A percentile compares a stretch with the other conserved stretches of the same genome.
These are phyloP conservation scores for Stramenopiles sp. DNA, from an alignment of 352 stramenopile genomes.

Conservation along the genomic window DNA sequence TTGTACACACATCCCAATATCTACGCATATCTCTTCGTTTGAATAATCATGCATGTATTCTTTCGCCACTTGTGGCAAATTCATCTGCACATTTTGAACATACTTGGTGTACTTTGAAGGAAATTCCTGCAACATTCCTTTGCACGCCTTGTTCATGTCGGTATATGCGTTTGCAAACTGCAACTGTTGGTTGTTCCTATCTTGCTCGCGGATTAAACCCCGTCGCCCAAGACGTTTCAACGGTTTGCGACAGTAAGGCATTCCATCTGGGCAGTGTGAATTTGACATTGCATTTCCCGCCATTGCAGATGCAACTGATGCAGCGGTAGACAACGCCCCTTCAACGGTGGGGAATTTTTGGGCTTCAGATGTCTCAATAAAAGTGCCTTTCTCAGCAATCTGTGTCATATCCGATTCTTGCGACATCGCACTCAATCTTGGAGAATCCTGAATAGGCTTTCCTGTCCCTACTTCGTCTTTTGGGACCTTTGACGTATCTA, in stretches of 20 bases:
- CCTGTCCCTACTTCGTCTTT: not conserved
- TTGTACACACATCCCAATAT: constrained; percentile 5
- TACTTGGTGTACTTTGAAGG: not conserved
- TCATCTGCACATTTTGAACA: not conserved
- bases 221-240: not conserved
- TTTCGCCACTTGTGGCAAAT: not conserved
- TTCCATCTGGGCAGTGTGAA: not conserved
- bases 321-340: not conserved
- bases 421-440: not conserved
- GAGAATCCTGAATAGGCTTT: not conserved
- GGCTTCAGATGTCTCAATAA: not conserved
- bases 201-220: not conserved
- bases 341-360: not conserved
- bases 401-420: no score
- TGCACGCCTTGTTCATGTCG: not conserved
- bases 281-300: not conserved
- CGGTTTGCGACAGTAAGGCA: constrained; percentile 9
- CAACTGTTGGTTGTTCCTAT: not conserved
- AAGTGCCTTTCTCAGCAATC: not conserved
- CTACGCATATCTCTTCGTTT: constrained; percentile 8
- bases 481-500: not conserved
- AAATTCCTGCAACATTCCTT: not conserved
- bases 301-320: not conserved
- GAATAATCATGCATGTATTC: constrained; percentile 10
- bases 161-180: not conserved